Base-by-base conservation (phyloP, 768 basidiomycete species). In the Serpula lacrymans region DNA sequence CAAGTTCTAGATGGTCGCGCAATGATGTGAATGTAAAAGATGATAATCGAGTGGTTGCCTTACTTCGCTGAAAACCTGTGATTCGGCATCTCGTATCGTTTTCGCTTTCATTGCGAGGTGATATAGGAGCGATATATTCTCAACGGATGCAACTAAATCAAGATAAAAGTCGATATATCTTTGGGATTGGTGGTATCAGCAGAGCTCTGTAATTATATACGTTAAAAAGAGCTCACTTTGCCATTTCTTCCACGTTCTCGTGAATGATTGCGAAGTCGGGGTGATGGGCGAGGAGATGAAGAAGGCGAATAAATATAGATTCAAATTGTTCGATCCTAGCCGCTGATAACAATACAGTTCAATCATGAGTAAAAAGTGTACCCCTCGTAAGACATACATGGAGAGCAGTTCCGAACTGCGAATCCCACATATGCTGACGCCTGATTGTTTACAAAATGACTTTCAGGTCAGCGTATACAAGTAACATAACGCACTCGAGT, bases 151-250 rank as follows among this genome's bases (percentile, higher is more conserved):
- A 14, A 98, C 65, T 39, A 80, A 71, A 34, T 88, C 84, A 9
- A 97, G 71, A 59, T 88, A 98, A 53, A 94, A 86, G 21, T 88
- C 80, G 42, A 98, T 71, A 60, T 96, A 95, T 64, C 93, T 96
- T 51, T 13, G 5, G n/a, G 25, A 11, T 8, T 14, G 29, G 40
- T 33, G 38, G n/a, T 37, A 29, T 45, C 23, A 37, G 27, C 41
- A 32, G 24, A 37, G 34, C 12, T 23, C 36, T 10, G 11, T 12
- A 39, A 37, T 33, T 26, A 16, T 5, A 23, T 27, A 16, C 10
- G 5, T 48, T 4, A 18, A 27, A 21, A 5, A 14, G 18, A 6
- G 56, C 84, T 33, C 49, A 96, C 92, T 84, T 89, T 17, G 86
- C 81, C 51, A 92, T 83, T 52, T 88, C 84, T 24, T 78, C 69